phyloP scores from a whole-genome alignment of 192 early-diverging fungal genomes.

The Coemansia sp. region DNA sequence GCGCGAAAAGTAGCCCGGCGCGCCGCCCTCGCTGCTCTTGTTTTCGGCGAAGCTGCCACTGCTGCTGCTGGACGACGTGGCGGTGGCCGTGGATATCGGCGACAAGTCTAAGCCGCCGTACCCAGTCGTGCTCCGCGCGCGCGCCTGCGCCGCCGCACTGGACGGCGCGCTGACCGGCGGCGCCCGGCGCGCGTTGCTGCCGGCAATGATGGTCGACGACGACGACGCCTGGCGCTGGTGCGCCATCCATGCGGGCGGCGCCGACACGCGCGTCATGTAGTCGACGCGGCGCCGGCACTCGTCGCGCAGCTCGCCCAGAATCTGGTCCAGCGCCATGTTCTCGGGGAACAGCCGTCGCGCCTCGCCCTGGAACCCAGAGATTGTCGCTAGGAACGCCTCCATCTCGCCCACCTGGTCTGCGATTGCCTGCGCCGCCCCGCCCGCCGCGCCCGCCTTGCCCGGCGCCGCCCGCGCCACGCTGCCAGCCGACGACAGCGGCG shows the following conservation, averaged over 20 bases:
- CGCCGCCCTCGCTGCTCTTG: slow-evolving; percentile 6
- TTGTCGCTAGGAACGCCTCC: slow-evolving; percentile 28
- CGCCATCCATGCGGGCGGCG: slow-evolving; percentile 34
- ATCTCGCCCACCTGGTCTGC: slow-evolving; percentile 31
- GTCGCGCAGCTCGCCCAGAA: slow-evolving; percentile 47
- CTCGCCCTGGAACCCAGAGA: slow-evolving; percentile 41
- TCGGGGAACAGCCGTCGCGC: slow-evolving; percentile 47
- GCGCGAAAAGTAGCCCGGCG: slow-evolving; percentile 15
- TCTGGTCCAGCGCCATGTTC: slow-evolving; percentile 43
- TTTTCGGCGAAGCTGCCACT: slow-evolving; percentile 1
- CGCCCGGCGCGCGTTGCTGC: not conserved
- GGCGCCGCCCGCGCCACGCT: not conserved
- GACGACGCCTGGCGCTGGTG: slow-evolving; percentile 21
- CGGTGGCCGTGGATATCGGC: slow-evolving; percentile 13
- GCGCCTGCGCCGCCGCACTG: not conserved
- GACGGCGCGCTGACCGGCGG: not conserved
- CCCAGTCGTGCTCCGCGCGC: not conserved
- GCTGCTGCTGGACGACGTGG: slow-evolving; percentile 13
- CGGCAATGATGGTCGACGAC: slow-evolving; percentile 19
- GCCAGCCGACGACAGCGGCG: slow-evolving; percentile 1
- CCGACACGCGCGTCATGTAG: slow-evolving; percentile 49
- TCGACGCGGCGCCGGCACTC: slow-evolving; percentile 49
- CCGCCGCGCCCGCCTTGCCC: not conserved
- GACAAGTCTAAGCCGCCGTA: slow-evolving; percentile 5
- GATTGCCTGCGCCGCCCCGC: slow-evolving; percentile 12